Evolutionary conservation across 2,329 filamentous ascomycete genomes (phyloP).

Genomic region (Escovopsis sp.): DNA sequence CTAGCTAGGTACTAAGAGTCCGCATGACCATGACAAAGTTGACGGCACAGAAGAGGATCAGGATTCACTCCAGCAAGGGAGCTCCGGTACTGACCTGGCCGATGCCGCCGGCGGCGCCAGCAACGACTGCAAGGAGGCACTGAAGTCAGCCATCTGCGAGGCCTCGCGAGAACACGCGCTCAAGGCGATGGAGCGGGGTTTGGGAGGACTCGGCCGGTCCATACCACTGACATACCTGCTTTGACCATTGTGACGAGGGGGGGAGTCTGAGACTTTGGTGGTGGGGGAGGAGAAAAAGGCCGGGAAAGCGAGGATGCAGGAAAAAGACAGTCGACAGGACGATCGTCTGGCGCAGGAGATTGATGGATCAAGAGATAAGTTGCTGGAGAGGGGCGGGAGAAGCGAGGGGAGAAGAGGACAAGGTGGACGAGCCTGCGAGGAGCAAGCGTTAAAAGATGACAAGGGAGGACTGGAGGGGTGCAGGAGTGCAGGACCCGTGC

Average conservation of each 20-base stretch:
- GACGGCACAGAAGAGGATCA: neutral
- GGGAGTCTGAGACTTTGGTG: neutral
- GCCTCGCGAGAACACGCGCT: neutral
- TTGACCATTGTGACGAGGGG: conserved; percentile 6
- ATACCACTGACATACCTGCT: conserved; percentile 3
- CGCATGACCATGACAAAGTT: neutral
- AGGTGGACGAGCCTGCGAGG: neutral
- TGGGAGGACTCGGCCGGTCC: neutral
- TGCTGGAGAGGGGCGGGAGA: neutral
- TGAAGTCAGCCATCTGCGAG: neutral
- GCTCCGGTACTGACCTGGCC: conserved; percentile 56
- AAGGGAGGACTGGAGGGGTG: neutral
- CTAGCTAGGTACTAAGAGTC: neutral
- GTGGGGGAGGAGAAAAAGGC: neutral
- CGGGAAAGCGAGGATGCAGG: too few species aligned
- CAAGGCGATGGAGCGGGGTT: conserved; percentile 3
- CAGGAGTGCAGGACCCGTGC: neutral
- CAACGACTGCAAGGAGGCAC: conserved; percentile 45
- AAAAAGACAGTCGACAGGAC: neutral
- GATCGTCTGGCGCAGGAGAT: neutral
- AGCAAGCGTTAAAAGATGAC: neutral
- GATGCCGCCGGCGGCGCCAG: conserved; percentile 95
- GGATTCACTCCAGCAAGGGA: neutral
- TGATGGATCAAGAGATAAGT: neutral
- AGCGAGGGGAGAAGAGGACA: neutral